Conservation (phyloP, 495 filamentous ascomycete genomes). For the Neurospora terricola region DNA sequence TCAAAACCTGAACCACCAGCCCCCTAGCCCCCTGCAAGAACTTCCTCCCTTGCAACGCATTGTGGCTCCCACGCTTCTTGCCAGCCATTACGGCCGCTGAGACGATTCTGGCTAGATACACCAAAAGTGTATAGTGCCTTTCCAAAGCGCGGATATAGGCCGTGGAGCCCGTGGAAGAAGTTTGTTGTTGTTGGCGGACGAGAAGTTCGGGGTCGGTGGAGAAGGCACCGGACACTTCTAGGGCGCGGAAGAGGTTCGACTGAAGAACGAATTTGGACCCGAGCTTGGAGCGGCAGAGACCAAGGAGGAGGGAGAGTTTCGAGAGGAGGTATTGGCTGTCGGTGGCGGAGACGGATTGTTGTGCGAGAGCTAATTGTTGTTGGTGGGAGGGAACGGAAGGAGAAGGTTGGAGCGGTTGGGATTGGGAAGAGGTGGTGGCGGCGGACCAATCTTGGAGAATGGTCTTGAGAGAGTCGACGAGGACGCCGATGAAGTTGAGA, state of each 20-base stretch:
- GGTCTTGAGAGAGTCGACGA: conserved; percentile 71
- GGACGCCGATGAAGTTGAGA: conserved; percentile 80
- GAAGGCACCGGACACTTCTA: conserved; percentile 73
- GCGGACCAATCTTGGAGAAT: conserved; percentile 53
- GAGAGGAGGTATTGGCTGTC: conserved; percentile 56
- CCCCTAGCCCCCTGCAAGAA: conserved; percentile 75
- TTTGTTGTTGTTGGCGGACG: not conserved
- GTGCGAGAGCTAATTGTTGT: too few relatives aligned
- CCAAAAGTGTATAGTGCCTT: conserved; percentile 74
- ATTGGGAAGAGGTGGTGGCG: not conserved
- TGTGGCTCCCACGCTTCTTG: conserved; percentile 56
- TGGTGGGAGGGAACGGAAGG: too few relatives aligned
- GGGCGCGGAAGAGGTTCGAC: conserved; percentile 75
- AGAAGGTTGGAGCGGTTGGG: not conserved
- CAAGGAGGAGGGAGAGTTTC: conserved; percentile 72
- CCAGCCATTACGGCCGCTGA: conserved; percentile 60
- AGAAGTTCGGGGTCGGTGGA: conserved; percentile 80
- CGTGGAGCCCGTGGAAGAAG: not conserved
- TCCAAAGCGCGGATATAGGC: conserved; percentile 48
- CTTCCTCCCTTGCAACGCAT: conserved; percentile 61
- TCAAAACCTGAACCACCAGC: conserved; percentile 80
- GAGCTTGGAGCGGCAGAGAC: conserved; percentile 64
- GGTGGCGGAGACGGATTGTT: conserved; percentile 1
- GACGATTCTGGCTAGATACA: conserved; percentile 73
- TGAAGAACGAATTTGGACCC: conserved; percentile 78